Percentiles rank a stretch among this genome's conserved stretches.
These are phyloP conservation scores for Phytopythium vexans DNA, from an alignment of 352 stramenopile species.

Conservation along the genomic window DNA sequence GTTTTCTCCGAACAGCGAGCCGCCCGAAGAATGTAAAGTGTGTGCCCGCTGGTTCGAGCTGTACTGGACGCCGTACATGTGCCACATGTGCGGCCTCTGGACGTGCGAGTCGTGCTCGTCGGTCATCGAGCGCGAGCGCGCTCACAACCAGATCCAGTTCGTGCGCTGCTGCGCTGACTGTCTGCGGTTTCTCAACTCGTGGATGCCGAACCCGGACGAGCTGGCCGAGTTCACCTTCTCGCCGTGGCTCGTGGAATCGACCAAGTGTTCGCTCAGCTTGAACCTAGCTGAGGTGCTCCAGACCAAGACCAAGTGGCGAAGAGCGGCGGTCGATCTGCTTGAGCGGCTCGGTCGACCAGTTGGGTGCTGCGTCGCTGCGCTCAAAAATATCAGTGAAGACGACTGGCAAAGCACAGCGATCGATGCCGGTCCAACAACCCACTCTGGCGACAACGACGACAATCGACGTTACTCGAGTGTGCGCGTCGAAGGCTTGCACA, in stretches of 20 bases:
- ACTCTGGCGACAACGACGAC: too few species aligned
- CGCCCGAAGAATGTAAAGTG: too few species aligned
- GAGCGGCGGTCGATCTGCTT: slow-evolving; percentile 4
- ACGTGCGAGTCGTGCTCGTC: slow-evolving; percentile 43
- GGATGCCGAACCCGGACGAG: slow-evolving; percentile 29
- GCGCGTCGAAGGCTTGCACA: slow-evolving; percentile 20
- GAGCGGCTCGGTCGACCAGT: too few species aligned
- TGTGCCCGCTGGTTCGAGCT: too few species aligned
- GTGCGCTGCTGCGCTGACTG: slow-evolving; percentile 40
- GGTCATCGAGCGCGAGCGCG: slow-evolving; percentile 48
- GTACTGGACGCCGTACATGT: slow-evolving; percentile 41
- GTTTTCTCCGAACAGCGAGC: too few species aligned
- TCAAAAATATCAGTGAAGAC: neutral
- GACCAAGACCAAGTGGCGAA: too few species aligned
- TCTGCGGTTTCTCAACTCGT: slow-evolving; percentile 45
- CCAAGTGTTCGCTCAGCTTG: slow-evolving; percentile 19
- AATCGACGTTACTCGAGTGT: too few species aligned
- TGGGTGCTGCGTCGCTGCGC: slow-evolving; percentile 9
- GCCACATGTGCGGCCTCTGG: slow-evolving; percentile 45
- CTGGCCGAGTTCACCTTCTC: slow-evolving; percentile 18
- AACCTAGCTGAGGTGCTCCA: too few species aligned
- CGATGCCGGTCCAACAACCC: too few species aligned
- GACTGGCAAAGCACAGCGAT: too few species aligned
- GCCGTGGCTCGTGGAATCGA: slow-evolving; percentile 22
- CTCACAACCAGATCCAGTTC: slow-evolving; percentile 37